Base-by-base conservation (phyloP, 2,329 filamentous ascomycete species). In the Cytospora mali region DNA sequence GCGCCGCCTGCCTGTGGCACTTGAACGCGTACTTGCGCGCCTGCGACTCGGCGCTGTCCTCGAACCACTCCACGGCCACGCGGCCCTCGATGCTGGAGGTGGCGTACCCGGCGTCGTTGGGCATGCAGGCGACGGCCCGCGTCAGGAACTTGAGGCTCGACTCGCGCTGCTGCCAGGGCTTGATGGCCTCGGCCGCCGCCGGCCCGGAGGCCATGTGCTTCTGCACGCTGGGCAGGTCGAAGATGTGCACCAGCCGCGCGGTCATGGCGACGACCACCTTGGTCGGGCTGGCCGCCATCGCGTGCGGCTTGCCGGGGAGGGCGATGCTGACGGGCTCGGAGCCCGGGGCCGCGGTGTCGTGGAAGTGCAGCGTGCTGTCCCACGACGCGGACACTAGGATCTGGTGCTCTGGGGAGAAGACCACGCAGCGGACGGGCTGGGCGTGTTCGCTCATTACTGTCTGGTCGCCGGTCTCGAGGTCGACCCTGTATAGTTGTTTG, bases 21-120 rank as follows among this genome's bases (percentile, higher is more conserved):
- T 99, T 99, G 85, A 99, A 99, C 16, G 95, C 95, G 75, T 98
- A 99, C 76, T 97, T 98, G 68, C 93, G 86, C 46, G 91, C 89
- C 78, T 98, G 93, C 4, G 91, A 93, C 75, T 94, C 91, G 49
- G 87, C 81, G 6, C 88, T 91, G 18, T 95, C 62, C 73, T 98
- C 95, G 74, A 99, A 98, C 92, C 93, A 98, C 76, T 99, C 95
- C 1, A 99, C 95, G 0, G 93, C 94, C 2, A 99, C 93, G 69
- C 95, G 88, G 5, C 95, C 95, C 74, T 99, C 95, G 71, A 99
- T 99, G 71, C 89, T 93, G 63, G 87, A 92, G 1, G 90, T 94
- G 11, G 94, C 93, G 74, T 98, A 99, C 6, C 95, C 95, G 13
- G 90, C 91, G 68, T 97, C 95, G 70, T 95, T 93, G 16, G 95